Percentiles rank a stretch among this genome's conserved stretches.
These are phyloP conservation scores for Apostasia shenzhenica DNA, from an alignment of 106 monocot species.

Conservation along the genomic window DNA sequence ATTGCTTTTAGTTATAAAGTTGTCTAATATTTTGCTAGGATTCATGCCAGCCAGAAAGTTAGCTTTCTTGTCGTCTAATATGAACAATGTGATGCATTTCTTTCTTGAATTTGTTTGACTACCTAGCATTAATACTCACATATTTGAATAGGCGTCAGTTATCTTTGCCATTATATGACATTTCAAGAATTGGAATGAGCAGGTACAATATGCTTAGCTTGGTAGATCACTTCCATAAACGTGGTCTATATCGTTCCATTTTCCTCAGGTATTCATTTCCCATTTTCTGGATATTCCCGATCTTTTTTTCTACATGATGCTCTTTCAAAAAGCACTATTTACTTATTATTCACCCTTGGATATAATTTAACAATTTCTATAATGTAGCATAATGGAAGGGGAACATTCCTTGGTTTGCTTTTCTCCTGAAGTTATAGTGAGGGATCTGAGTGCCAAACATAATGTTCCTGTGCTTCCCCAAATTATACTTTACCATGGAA, in stretches of 20 bases:
- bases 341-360: background rate
- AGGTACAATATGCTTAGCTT: slow-evolving; percentile 91
- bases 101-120: too few species aligned
- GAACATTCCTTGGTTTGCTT: slow-evolving; percentile 67
- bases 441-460: slow-evolving; percentile 34
- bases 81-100: too few species aligned
- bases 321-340: background rate
- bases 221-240: slow-evolving; percentile 89
- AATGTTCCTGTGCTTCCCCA: slow-evolving; percentile 58
- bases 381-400: slow-evolving; percentile 96
- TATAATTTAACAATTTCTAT: background rate
- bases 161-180: background rate
- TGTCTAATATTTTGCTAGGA: too few species aligned
- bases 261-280: slow-evolving; percentile 71
- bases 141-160: background rate
- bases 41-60: too few species aligned
- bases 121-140: too few species aligned
- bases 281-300: background rate
- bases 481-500: slow-evolving; percentile 84
- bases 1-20: too few species aligned
- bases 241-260: slow-evolving; percentile 85
- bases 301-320: background rate
- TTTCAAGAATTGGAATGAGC: slow-evolving; percentile 8
- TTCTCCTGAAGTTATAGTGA: slow-evolving; percentile 76
- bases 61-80: too few species aligned